These are phyloP conservation scores for Pestalotiopsis fici DNA, from an alignment of 2,329 filamentous ascomycete genomes.

Conservation along the genomic window DNA sequence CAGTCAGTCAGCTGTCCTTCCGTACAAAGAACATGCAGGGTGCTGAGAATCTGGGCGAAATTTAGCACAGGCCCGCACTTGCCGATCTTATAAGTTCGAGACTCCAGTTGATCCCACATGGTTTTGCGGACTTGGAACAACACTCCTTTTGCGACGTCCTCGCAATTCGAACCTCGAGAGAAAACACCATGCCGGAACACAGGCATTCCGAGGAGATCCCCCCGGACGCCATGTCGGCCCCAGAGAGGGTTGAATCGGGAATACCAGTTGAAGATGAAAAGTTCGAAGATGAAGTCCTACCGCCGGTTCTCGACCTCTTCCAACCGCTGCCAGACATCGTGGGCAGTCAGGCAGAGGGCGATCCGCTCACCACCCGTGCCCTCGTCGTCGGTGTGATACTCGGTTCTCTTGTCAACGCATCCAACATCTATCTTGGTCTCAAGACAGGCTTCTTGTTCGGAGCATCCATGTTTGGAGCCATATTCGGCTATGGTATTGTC, in stretches of 20 bases:
- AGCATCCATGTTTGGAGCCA: conserved; percentile 48
- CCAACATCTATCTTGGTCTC: conserved; percentile 57
- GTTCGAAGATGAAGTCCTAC: background rate
- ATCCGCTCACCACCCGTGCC: conserved; percentile 53
- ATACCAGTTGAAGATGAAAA: background rate
- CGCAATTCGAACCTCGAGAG: background rate
- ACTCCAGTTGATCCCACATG: background rate
- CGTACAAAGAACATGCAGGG: background rate
- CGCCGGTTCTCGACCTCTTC: conserved; percentile 34
- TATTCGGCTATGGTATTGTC: conserved; percentile 57
- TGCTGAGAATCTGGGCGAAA: background rate
- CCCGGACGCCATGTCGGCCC: background rate
- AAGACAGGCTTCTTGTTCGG: conserved; percentile 48
- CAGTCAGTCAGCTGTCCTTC: background rate
- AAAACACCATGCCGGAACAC: background rate
- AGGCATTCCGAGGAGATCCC: background rate
- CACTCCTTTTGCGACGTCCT: background rate
- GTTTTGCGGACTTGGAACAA: background rate
- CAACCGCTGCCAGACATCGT: conserved; percentile 37
- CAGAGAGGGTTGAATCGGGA: background rate
- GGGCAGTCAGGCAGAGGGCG: conserved; percentile 29
- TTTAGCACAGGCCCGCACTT: background rate
- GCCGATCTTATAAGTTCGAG: background rate
- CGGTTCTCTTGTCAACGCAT: conserved; percentile 57
- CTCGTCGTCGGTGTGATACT: conserved; percentile 52